Conservation (phyloP, 176 grass and related monocot species). For the Carex scoparia region DNA sequence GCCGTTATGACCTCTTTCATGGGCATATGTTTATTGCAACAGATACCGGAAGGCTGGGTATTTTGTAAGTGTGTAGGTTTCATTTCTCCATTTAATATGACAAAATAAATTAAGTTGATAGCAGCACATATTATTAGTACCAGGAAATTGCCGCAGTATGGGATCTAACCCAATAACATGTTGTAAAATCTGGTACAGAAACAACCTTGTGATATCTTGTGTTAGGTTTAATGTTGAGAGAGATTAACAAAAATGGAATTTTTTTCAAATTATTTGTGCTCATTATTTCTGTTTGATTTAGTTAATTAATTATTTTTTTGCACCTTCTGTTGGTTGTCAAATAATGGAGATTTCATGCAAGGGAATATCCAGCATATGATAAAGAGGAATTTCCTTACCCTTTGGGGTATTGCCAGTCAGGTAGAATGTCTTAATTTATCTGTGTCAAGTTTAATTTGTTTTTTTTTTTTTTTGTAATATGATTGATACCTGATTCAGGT, state of each 20-base stretch:
- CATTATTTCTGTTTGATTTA: background rate
- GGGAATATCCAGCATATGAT: conserved; percentile 83
- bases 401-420: conserved; percentile 85
- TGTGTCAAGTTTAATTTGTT: background rate
- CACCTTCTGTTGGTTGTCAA: background rate
- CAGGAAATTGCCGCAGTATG: background rate
- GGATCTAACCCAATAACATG: background rate
- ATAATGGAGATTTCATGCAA: conserved; percentile 72
- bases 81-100: background rate
- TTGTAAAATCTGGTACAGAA: background rate
- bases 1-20: conserved; percentile 78
- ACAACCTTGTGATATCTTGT: background rate
- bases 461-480: background rate
- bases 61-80: conserved; percentile 54
- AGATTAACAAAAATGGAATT: background rate
- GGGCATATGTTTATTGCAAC: conserved; percentile 82
- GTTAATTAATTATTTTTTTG: background rate
- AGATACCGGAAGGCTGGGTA: conserved; percentile 62
- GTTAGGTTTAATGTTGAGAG: background rate
- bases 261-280: background rate
- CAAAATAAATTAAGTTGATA: background rate
- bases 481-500: background rate
- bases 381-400: conserved; percentile 61
- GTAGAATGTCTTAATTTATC: conserved; percentile 31
- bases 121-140: background rate